Conservation (phyloP, 495 filamentous ascomycete genomes). For the Jackrogersella minutella region DNA sequence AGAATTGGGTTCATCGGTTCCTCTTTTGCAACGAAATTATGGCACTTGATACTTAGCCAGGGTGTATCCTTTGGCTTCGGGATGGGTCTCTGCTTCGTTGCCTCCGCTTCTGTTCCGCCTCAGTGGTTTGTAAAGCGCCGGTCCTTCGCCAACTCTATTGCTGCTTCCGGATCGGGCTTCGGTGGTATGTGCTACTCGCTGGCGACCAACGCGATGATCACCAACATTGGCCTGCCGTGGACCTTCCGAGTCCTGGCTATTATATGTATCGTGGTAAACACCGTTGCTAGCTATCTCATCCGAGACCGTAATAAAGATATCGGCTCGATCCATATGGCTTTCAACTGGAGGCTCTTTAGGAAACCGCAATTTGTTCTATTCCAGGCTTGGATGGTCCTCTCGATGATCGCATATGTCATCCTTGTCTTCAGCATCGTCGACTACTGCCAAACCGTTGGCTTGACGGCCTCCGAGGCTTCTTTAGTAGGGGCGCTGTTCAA, state of each 20-base stretch:
- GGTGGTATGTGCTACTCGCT: conserved; percentile 71
- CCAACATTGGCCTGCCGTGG: conserved; percentile 66
- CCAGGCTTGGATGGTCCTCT: conserved; percentile 73
- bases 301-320: conserved; percentile 74
- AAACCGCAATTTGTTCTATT: conserved; percentile 69
- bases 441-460: conserved; percentile 70
- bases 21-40: conserved; percentile 72
- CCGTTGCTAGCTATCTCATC: conserved; percentile 65
- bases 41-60: conserved; percentile 80
- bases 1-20: conserved; percentile 66
- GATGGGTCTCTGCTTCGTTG: conserved; percentile 79
- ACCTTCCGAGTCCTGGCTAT: conserved; percentile 75
- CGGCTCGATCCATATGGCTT: conserved; percentile 66
- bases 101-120: conserved; percentile 72
- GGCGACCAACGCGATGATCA: conserved; percentile 67
- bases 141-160: conserved; percentile 76
- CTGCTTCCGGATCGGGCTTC: conserved; percentile 76
- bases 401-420: conserved; percentile 75
- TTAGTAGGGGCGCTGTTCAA: conserved; percentile 77
- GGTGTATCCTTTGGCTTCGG: conserved; percentile 79
- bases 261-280: conserved; percentile 65
- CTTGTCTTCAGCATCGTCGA: conserved; percentile 76
- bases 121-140: conserved; percentile 81
- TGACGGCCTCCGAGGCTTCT: conserved; percentile 71
- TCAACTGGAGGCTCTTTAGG: conserved; percentile 68